A percentile compares a stretch with the other conserved stretches of the same genome.
phyloP scores from a whole-genome alignment of 257 asterid species.

The Pogostemon cablin region DNA sequence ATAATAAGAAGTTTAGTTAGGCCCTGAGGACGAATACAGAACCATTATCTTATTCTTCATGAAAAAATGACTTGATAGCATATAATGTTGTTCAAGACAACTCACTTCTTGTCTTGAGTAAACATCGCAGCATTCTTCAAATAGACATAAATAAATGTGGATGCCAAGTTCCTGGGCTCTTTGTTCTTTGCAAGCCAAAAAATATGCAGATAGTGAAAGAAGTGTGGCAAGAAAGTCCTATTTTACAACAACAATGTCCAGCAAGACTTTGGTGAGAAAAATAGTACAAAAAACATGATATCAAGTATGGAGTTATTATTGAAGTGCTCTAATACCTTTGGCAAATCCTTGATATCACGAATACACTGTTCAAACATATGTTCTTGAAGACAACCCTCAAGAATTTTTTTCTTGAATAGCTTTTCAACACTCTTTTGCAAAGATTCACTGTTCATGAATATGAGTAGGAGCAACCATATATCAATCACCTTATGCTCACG shows the following conservation, averaged over 20 bases:
- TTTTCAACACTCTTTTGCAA: conserved; percentile 73
- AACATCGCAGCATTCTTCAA: conserved; percentile 66
- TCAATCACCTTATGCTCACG: conserved; percentile 76
- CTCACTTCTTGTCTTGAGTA: conserved; percentile 89
- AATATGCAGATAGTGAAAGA: conserved; percentile 68
- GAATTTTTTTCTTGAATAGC: conserved; percentile 72
- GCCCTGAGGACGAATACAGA: conserved; percentile 36
- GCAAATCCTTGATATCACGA: conserved; percentile 64
- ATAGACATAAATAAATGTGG: conserved; percentile 66
- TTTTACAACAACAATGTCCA: conserved; percentile 37
- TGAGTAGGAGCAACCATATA: conserved; percentile 70
- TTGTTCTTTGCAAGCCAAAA: conserved; percentile 83
- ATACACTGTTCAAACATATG: conserved; percentile 71
- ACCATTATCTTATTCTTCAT: conserved; percentile 19
- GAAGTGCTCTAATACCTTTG: conserved; percentile 53
- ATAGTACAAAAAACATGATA: conserved; percentile 27
- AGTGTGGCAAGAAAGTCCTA: conserved; percentile 76
- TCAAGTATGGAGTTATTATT: conserved; percentile 13
- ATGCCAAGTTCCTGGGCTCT: conserved; percentile 64
- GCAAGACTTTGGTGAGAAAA: conserved; percentile 26
- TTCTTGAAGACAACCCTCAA: conserved; percentile 73
- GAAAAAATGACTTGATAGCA: conserved; percentile 5
- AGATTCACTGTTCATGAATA: conserved; percentile 63
- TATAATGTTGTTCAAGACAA: conserved; percentile 24
- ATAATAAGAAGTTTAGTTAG: conserved; percentile 27